These are phyloP conservation scores for Pythium rhizo-oryzae DNA, from an alignment of 352 stramenopile genomes.

Conservation along the genomic window DNA sequence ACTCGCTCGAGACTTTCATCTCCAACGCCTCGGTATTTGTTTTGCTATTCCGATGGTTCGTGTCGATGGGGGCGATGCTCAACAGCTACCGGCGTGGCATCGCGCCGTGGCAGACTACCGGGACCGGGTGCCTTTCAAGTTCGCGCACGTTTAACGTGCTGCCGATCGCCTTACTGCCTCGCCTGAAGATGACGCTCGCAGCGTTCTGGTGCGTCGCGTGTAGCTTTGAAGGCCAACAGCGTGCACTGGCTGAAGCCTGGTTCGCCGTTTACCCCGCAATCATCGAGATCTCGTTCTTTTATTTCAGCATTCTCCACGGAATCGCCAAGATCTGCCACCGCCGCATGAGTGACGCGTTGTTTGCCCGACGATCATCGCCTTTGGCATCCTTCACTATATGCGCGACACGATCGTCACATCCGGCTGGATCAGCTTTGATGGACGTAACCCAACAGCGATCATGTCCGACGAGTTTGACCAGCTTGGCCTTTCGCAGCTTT, in stretches of 20 bases:
- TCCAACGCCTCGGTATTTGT: slow-evolving; percentile 37
- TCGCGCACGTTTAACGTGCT: slow-evolving; percentile 31
- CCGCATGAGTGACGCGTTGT: slow-evolving; percentile 34
- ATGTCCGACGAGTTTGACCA: slow-evolving; percentile 34
- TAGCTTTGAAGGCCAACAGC: slow-evolving; percentile 42
- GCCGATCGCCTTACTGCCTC: slow-evolving; percentile 26
- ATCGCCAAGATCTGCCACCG: slow-evolving; percentile 32
- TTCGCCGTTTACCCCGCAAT: slow-evolving; percentile 41
- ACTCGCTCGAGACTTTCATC: slow-evolving; percentile 40
- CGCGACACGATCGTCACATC: slow-evolving; percentile 22
- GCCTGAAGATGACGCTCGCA: slow-evolving; percentile 31
- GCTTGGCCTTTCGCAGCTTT: slow-evolving; percentile 25
- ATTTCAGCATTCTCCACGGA: slow-evolving; percentile 42
- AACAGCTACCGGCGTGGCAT: slow-evolving; percentile 22
- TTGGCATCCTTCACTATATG: slow-evolving; percentile 35
- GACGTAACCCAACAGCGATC: slow-evolving; percentile 28
- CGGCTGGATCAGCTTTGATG: slow-evolving; percentile 22
- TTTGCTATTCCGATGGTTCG: slow-evolving; percentile 43
- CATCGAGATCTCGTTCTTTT: slow-evolving; percentile 28
- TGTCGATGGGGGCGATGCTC: slow-evolving; percentile 20
- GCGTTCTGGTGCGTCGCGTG: slow-evolving; percentile 20
- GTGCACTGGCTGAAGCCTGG: slow-evolving; percentile 36
- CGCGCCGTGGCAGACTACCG: slow-evolving; percentile 17
- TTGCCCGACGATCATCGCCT: slow-evolving; percentile 33
- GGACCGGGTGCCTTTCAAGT: slow-evolving; percentile 30